Conservation (phyloP, 2,329 filamentous ascomycete species). For the Monascus ruber region DNA sequence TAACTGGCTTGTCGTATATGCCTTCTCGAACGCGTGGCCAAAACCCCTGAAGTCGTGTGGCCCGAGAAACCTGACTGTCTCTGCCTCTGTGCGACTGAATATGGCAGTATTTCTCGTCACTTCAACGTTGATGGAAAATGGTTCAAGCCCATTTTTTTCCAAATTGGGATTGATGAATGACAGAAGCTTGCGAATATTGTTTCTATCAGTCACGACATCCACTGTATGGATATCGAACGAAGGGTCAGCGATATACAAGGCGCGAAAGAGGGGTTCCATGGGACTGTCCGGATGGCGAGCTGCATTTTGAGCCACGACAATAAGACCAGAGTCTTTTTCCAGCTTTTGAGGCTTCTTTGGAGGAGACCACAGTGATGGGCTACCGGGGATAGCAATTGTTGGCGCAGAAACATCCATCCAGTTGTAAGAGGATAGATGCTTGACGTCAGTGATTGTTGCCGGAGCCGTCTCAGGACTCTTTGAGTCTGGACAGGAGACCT, state of each 20-base stretch:
- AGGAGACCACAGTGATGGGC: conserved; percentile 29
- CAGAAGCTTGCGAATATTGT: conserved; percentile 40
- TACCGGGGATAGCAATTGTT: conserved; percentile 38
- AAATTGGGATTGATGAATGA: conserved; percentile 27
- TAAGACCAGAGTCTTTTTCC: conserved; percentile 20
- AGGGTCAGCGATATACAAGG: conserved; percentile 29
- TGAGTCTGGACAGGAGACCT: too few species aligned
- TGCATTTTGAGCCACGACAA: conserved; percentile 38
- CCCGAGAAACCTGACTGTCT: conserved; percentile 16
- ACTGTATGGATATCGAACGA: conserved; percentile 22
- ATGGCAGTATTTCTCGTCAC: conserved; percentile 27
- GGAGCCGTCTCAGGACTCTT: not conserved
- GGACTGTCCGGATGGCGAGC: conserved; percentile 33
- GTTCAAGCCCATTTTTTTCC: conserved; percentile 12
- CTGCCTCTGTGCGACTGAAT: conserved; percentile 25
- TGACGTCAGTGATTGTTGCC: conserved; percentile 12
- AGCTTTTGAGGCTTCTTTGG: conserved; percentile 13
- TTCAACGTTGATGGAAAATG: conserved; percentile 36
- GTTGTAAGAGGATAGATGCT: conserved; percentile 39
- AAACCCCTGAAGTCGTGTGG: conserved; percentile 30
- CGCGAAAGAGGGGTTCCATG: conserved; percentile 38
- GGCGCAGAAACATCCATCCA: conserved; percentile 34
- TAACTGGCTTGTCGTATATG: conserved; percentile 27
- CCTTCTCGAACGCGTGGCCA: conserved; percentile 37
- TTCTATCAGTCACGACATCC: conserved; percentile 37